A percentile compares a stretch with the other conserved stretches of the same genome.
Conservation (phyloP, 73 alveolate genomes). For the Symbiodinium pilosum region DNA sequence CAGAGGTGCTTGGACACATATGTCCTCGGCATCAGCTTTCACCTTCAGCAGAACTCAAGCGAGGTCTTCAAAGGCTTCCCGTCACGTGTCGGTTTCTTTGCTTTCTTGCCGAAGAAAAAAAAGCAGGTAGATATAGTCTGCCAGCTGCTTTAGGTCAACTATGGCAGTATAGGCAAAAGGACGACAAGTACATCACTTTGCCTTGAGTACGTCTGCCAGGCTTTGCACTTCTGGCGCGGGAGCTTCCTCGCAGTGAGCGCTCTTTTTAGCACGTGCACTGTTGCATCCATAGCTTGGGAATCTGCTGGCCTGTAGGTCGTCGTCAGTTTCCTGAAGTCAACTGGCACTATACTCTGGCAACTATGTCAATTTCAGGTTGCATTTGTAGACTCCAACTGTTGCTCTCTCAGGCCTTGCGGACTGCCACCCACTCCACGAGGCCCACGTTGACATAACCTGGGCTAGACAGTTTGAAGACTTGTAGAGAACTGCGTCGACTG, state of each 20-base stretch:
- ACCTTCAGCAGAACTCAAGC: neutral
- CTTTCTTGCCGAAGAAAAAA: too few species aligned
- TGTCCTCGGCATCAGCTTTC: constrained; percentile 11
- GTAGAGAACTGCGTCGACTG: neutral
- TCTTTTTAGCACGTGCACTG: neutral
- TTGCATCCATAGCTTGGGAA: too few species aligned
- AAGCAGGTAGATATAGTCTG: too few species aligned
- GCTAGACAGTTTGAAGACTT: neutral
- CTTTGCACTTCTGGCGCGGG: neutral
- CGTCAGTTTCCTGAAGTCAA: neutral
- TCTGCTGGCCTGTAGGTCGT: neutral
- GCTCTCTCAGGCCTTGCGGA: constrained; percentile 27
- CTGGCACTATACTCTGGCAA: too few species aligned
- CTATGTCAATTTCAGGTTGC: too few species aligned
- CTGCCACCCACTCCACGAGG: constrained; percentile 89
- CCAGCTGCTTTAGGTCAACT: too few species aligned
- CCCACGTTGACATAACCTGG: constrained; percentile 78
- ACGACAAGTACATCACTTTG: neutral
- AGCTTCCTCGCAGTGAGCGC: neutral
- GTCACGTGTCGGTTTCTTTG: too few species aligned
- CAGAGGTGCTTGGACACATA: too few species aligned
- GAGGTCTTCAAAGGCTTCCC: too few species aligned
- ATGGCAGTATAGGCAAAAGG: neutral
- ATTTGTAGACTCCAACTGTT: too few species aligned
- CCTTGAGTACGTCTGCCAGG: neutral